A percentile compares a stretch with the other conserved stretches of the same genome.
Evolutionary conservation across 805 yeast genomes (phyloP).

Genomic region (Tetrapisispora nanseiensis): DNA sequence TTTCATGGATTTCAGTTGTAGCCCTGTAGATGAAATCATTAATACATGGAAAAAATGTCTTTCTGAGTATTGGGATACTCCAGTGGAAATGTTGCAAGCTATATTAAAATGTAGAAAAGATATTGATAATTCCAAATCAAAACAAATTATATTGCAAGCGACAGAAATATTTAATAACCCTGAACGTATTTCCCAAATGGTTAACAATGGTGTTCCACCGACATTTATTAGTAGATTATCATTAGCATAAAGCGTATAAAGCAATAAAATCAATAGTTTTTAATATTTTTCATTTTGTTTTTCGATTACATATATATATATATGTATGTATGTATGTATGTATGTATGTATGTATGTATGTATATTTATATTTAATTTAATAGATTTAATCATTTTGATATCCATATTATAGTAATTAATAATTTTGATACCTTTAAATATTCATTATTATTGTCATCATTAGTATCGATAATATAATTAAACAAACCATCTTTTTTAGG

Average conservation of each 20-base stretch:
- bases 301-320: not conserved
- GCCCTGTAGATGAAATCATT: slow-evolving; percentile 39
- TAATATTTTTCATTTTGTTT: not conserved
- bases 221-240: slow-evolving; percentile 20
- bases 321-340: not conserved
- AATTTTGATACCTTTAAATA: slow-evolving; percentile 6
- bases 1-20: slow-evolving; percentile 46
- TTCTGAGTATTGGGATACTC: slow-evolving; percentile 64
- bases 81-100: slow-evolving; percentile 57
- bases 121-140: slow-evolving; percentile 26
- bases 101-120: slow-evolving; percentile 41
- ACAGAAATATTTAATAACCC: slow-evolving; percentile 12
- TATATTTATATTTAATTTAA: not conserved
- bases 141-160: slow-evolving; percentile 15
- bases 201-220: slow-evolving; percentile 15
- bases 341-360: not conserved
- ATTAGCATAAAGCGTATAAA: not conserved
- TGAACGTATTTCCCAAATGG: slow-evolving; percentile 11
- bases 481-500: slow-evolving; percentile 44
- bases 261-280: not conserved
- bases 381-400: slow-evolving; percentile 13
- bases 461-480: slow-evolving; percentile 23
- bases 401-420: slow-evolving; percentile 29
- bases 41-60: slow-evolving; percentile 53
- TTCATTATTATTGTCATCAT: slow-evolving; percentile 13